Evolutionary conservation across 768 basidiomycete genomes (phyloP).

Genomic region (Tulasnella sp.): DNA sequence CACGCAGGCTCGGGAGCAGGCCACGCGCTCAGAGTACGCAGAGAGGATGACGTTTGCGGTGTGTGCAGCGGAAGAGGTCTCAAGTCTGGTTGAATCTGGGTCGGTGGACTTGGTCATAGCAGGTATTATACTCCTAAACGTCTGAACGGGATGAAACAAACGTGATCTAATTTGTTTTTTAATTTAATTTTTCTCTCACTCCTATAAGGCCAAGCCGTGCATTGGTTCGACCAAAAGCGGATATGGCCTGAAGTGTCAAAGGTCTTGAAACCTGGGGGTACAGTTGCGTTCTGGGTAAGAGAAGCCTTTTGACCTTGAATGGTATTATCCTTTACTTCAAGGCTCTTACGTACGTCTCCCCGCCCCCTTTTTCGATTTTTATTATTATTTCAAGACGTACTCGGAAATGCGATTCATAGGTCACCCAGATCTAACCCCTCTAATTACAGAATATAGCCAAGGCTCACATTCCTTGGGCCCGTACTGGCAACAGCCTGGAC

Average conservation of each 20-base stretch:
- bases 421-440: slow-evolving; percentile 44
- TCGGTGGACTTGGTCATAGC: slow-evolving; percentile 26
- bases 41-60: slow-evolving; percentile 1
- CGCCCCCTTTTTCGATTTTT: background rate
- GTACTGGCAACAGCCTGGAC: slow-evolving; percentile 72
- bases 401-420: slow-evolving; percentile 60
- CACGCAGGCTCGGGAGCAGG: slow-evolving; percentile 30
- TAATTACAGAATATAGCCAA: slow-evolving; percentile 43
- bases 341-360: background rate
- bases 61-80: slow-evolving; percentile 42
- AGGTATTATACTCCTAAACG: too few relatives aligned
- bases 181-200: too few relatives aligned
- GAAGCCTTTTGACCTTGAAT: too few relatives aligned
- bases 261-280: slow-evolving; percentile 24
- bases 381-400: slow-evolving; percentile 32
- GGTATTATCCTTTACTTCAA: too few relatives aligned
- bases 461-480: slow-evolving; percentile 41
- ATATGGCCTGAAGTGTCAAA: slow-evolving; percentile 23
- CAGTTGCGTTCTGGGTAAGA: slow-evolving; percentile 25
- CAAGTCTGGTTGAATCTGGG: slow-evolving; percentile 31
- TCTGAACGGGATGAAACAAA: too few relatives aligned
- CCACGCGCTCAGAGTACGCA: background rate
- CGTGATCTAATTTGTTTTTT: too few relatives aligned
- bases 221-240: slow-evolving; percentile 26
- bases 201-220: slow-evolving; percentile 29